phyloP scores from a whole-genome alignment of 1,284 basidiomycete species.

The Salmacisia buchloeana region DNA sequence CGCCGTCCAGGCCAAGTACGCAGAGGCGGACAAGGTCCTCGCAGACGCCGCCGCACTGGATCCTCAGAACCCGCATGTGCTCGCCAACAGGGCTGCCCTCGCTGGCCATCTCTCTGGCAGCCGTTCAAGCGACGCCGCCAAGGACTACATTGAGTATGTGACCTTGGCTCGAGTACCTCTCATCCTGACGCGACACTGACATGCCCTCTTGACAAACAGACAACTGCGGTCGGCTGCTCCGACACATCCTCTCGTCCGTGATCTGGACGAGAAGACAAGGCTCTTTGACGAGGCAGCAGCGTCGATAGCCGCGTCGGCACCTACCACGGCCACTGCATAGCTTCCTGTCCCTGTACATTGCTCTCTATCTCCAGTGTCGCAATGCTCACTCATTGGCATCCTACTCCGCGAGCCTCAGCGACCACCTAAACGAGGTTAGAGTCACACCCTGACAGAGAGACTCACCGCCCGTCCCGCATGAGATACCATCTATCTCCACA shows the following conservation, averaged over 20 bases:
- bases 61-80: conserved; percentile 18
- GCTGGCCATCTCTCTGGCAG: conserved; percentile 14
- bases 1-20: conserved; percentile 28
- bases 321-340: too few relatives aligned
- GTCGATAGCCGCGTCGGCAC: conserved; percentile 7
- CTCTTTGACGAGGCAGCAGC: not conserved
- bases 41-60: conserved; percentile 26
- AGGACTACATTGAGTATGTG: not conserved
- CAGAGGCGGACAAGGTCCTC: conserved; percentile 24
- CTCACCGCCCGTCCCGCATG: too few relatives aligned
- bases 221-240: not conserved
- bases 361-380: too few relatives aligned
- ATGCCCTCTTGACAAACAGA: not conserved
- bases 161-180: not conserved
- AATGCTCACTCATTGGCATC: too few relatives aligned
- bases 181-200: not conserved
- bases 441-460: too few relatives aligned
- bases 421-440: too few relatives aligned
- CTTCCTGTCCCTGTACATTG: too few relatives aligned
- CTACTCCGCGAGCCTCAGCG: too few relatives aligned
- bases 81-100: conserved; percentile 28
- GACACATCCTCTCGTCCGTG: not conserved
- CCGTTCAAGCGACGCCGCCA: not conserved
- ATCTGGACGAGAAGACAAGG: not conserved
- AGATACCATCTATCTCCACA: too few relatives aligned